Evolutionary conservation across 2,329 filamentous ascomycete species (phyloP), one percentile per base, ranked within the genome.

Genomic region (Elsinoe arachidis): DNA sequence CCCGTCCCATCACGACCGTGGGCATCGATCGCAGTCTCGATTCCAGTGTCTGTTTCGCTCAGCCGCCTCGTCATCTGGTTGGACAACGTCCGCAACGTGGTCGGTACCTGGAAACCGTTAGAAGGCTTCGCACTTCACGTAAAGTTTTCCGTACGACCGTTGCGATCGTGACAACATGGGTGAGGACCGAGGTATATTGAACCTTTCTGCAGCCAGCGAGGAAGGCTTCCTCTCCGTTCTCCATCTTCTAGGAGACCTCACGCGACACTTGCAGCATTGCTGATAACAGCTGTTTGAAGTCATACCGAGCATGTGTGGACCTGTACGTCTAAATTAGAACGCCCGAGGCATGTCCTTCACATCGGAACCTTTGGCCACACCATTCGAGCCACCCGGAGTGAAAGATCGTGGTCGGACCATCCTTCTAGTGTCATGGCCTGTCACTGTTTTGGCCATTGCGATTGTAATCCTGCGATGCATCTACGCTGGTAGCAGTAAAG

Each of bases 401-500:
- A n/a, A 39, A 34, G 33, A 15, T 37, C 33, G 33, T 12, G 49
- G 49, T n/a, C 17, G 9, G 3, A 23, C 17, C 12, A 21, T 53
- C 15, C 17, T 53, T 5, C 10, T 15, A 1, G 49, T 35, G 26
- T 38, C 49, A n/a, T 53, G 49, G 49, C 19, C 49, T 9, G 26
- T 19, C 19, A 26, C 35, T 2, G 30, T 9, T 11, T 21, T 53
- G 14, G 49, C 12, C n/a, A 15, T 53, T 14, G 10, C 38, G 49
- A 19, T 53, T 12, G 15, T 39, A 10, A 9, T 53, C 6, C n/a
- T 53, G 11, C 33, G 49, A 23, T 53, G 49, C 33, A 39, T 53
- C 49, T 53, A 35, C 34, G 33, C 49, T 11, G 49, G 49, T 9
- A 53, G 33, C 34, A 53, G 33, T 35, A 53, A 53, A 21, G 49